Base-by-base conservation (phyloP, 2,329 filamentous ascomycete species). In the Trichoderma aggressivum region DNA sequence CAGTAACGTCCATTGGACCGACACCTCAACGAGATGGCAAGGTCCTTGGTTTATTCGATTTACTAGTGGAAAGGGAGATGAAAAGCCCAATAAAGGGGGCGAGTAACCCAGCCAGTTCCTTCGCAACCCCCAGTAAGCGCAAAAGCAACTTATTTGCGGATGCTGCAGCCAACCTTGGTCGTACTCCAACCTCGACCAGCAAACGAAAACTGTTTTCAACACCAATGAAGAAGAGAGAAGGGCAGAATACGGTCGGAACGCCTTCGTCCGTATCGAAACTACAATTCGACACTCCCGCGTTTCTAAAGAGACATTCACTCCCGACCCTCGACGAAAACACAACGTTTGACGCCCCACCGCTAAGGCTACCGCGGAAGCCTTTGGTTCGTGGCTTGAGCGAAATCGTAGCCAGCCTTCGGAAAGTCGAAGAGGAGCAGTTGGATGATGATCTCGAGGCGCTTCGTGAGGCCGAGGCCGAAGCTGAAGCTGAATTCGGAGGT, bases 11-110 rank as follows among this genome's bases (percentile, higher is more conserved):
- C 1, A 87, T 96, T 72, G 92, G 92, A 3, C 93, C 93, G 1
- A 96, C 93, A 14, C 93, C 93, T 3, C 93, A 95, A 77, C 89
- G 90, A 73, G 91, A 95, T 78, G 93, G 93, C 32, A 88, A 88
- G 24, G 90, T 94, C 1, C 84, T 96, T 3, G 92, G 93, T 5
- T 82, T 96, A 21, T 96, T 96, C 78, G 93, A 95, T 77, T 81
- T 92, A 12, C 82, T 94, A 8, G 82, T 84, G 30, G 84, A 87
- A 70, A 82, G 83, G 55, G 83, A 84, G 26, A 79, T 84, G 28
- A 82, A 82, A 36, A 86, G 86, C 6, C 86, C 87, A 1, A 86
- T 86, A 6, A 86, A 82, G 63, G 84, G 74, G 76, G 64, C 24
- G 21, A 43, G 62, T 2, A 56, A 59, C n/a, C 64, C 68, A 7